Evolutionary conservation across 805 yeast species (phyloP).

Genomic region (Kurtzmaniella cleridarum): DNA sequence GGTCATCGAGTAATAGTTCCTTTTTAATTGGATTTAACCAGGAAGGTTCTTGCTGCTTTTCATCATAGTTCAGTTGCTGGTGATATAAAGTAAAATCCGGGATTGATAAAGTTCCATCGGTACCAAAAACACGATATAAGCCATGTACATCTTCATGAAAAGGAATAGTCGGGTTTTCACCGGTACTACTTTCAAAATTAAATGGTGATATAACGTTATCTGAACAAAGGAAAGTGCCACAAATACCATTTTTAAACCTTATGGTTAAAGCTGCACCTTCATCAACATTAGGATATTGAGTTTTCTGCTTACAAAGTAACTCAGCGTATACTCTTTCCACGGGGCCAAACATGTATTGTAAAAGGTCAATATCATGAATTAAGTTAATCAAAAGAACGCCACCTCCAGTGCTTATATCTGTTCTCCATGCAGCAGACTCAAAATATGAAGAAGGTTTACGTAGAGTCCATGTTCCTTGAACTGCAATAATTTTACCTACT

Average conservation of each 20-base stretch:
- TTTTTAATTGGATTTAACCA: constrained; percentile 8
- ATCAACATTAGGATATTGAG: constrained; percentile 21
- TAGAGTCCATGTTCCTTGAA: constrained; percentile 39
- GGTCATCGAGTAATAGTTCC: constrained; percentile 6
- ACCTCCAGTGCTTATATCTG: constrained; percentile 29
- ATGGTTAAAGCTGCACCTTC: constrained; percentile 39
- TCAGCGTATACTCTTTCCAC: constrained; percentile 36
- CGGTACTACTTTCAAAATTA: constrained; percentile 37
- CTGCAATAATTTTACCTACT: constrained; percentile 29
- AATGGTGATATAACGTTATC: constrained; percentile 38
- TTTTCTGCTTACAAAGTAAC: constrained; percentile 22
- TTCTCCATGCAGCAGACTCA: constrained; percentile 34
- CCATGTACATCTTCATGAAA: constrained; percentile 24
- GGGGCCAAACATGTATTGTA: constrained; percentile 37
- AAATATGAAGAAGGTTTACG: constrained; percentile 31
- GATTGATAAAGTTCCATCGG: constrained; percentile 33
- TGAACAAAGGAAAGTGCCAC: constrained; percentile 38
- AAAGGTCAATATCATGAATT: constrained; percentile 37
- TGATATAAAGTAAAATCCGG: constrained; percentile 37
- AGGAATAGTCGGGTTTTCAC: constrained; percentile 40
- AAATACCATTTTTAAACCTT: constrained; percentile 30
- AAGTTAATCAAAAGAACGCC: constrained; percentile 37
- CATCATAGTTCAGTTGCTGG: constrained; percentile 12
- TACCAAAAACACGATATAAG: constrained; percentile 34
- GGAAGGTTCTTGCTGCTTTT: constrained; percentile 3